Base-by-base conservation (phyloP, 768 basidiomycete species). In the Suillus decipiens region DNA sequence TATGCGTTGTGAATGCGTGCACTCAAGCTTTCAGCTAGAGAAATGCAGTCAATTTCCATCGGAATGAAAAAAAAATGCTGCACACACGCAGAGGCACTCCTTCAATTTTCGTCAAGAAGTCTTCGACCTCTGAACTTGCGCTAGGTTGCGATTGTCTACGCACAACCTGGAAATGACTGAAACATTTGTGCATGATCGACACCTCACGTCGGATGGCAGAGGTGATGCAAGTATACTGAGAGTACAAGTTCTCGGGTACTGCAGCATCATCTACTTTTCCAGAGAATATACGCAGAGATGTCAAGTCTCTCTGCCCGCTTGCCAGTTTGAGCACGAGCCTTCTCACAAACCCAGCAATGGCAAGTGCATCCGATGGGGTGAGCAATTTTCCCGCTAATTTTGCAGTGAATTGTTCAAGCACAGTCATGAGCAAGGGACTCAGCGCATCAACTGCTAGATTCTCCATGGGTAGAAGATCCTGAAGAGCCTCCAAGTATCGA, bases 371-470 rank as follows among this genome's bases (percentile, higher is more conserved):
- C 1, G 88, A 86, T 2, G 88, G 79, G 0, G 81, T 73, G 22
- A 91, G 75, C 22, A 84, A 74, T 24, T 80, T 79, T 45, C 81
- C 82, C n/a, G 73, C 73, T n/a, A 88, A 70, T 72, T 91, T 93
- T 1, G 89, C 89, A 7, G 78, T 71, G n/a, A 92, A 74, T 69
- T 96, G 93, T 69, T 97, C 95, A 5, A 95, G 67, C 17, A 93
- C 76, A 0, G 93, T 88, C 81, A 90, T 86, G 4, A 97, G 74
- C 15, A 98, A 80, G 0, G 95, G 92, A 66, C 91, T 93, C 28
- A 42, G 57, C 19, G 24, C 53, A 24, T 62, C 63, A 24, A 45
- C 48, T 51, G 9, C 67, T n/a, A 37, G 41, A 45, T 63, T 59
- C 5, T 54, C 47, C 42, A 43, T 69, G 7, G 60, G 70, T 4